phyloP scores from a whole-genome alignment of 495 filamentous ascomycete genomes.

The Neurospora intermedia region DNA sequence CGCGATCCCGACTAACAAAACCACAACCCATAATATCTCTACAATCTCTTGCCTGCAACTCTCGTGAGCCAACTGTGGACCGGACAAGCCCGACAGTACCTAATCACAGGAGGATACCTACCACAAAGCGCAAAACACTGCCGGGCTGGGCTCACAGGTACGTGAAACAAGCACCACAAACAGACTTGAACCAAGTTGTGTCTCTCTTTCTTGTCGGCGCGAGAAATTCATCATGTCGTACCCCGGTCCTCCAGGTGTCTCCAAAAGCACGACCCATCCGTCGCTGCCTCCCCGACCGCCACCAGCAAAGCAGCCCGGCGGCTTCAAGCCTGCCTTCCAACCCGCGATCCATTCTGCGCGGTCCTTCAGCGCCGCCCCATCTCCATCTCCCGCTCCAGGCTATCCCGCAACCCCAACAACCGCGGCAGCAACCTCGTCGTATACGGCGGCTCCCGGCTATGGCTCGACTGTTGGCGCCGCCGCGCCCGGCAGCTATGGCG shows the following conservation, averaged over 20 bases:
- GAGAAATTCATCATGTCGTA: conserved; percentile 88
- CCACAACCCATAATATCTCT: background rate
- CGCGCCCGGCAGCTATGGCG: conserved; percentile 28
- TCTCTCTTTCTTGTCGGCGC: conserved; percentile 24
- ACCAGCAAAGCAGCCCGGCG: conserved; percentile 45
- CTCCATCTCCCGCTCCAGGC: conserved; percentile 10
- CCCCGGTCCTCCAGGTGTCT: conserved; percentile 83
- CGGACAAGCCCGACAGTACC: background rate
- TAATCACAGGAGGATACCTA: background rate
- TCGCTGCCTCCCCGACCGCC: conserved; percentile 80
- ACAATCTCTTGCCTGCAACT: conserved; percentile 2
- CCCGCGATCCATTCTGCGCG: conserved; percentile 9
- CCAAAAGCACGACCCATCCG: conserved; percentile 41
- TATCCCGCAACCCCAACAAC: conserved; percentile 16
- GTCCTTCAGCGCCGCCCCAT: conserved; percentile 12
- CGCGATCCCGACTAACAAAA: background rate
- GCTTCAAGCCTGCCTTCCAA: conserved; percentile 51
- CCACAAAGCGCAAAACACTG: background rate
- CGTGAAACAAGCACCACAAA: conserved; percentile 27
- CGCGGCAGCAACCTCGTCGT: conserved; percentile 6
- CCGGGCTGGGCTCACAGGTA: conserved; percentile 35
- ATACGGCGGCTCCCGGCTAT: conserved; percentile 15
- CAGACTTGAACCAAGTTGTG: conserved; percentile 8
- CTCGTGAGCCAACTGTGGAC: conserved; percentile 15
- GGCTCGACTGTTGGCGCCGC: conserved; percentile 13